Conservation (phyloP, 139 green algal genomes). For the Edaphochlamys debaryana region DNA sequence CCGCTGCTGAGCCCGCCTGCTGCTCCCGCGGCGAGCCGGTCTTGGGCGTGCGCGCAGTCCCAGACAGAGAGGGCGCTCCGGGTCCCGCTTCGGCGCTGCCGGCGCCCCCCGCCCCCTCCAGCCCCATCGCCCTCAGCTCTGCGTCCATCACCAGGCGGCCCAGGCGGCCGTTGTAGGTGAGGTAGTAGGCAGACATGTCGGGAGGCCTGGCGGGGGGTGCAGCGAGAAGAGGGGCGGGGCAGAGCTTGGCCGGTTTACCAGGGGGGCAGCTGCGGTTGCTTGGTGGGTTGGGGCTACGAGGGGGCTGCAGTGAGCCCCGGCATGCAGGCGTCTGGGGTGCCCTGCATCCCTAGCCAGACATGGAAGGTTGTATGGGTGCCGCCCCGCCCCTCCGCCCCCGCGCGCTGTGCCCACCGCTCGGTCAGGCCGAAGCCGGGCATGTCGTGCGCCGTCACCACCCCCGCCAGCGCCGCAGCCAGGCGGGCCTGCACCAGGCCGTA, state of each 20-base stretch:
- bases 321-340: no score
- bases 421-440: slow-evolving; percentile 90
- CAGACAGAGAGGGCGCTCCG: no score
- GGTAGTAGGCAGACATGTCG: slow-evolving; percentile 66
- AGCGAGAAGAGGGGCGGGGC: no score
- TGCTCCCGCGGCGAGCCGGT: no score
- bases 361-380: no score
- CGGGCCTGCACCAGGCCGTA: slow-evolving; percentile 69
- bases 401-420: slow-evolving; percentile 69
- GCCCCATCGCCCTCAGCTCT: slow-evolving; percentile 56
- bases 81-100: neutral
- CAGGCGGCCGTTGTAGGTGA: slow-evolving; percentile 80
- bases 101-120: neutral
- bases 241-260: no score
- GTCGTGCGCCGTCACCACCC: slow-evolving; percentile 82
- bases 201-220: slow-evolving; percentile 48
- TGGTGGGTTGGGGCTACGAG: neutral
- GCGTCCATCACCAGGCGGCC: slow-evolving; percentile 71
- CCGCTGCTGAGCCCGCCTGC: no score
- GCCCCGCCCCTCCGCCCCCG: no score
- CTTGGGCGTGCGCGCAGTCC: no score
- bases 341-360: no score
- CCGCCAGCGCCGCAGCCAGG: slow-evolving; percentile 59
- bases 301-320: no score
- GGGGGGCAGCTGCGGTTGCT: no score